phyloP scores from a whole-genome alignment of 2,329 filamentous ascomycete genomes.

The Escovopsis sp. region DNA sequence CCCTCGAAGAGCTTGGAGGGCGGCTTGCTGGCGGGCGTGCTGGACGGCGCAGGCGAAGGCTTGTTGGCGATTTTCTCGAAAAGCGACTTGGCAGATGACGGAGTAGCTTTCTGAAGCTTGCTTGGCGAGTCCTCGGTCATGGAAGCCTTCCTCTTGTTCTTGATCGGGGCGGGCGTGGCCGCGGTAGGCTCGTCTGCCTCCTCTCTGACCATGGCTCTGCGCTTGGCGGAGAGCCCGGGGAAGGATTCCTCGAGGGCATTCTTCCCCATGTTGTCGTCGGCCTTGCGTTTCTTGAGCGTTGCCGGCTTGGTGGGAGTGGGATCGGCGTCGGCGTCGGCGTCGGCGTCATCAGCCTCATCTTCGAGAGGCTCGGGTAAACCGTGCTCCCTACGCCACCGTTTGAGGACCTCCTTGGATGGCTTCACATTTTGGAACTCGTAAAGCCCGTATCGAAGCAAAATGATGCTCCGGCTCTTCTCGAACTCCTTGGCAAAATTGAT shows the following conservation, averaged over 20 bases:
- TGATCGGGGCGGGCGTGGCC: conserved; percentile 20
- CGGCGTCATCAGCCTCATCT: conserved; percentile 16
- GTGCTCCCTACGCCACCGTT: conserved; percentile 43
- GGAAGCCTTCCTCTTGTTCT: conserved; percentile 39
- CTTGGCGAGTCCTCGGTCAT: conserved; percentile 30
- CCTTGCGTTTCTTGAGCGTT: conserved; percentile 40
- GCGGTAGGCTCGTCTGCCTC: conserved; percentile 20
- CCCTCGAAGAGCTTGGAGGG: conserved; percentile 13
- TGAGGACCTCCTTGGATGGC: conserved; percentile 41
- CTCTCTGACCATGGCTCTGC: conserved; percentile 28
- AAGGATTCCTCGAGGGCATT: conserved; percentile 21
- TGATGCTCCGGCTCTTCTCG: conserved; percentile 47
- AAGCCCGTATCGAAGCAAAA: conserved; percentile 45
- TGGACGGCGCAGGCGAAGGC: conserved; percentile 19
- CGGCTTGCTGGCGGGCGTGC: conserved; percentile 18
- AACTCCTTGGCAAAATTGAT: conserved; percentile 50
- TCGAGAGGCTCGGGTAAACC: conserved; percentile 37
- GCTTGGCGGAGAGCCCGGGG: conserved; percentile 31
- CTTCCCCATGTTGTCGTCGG: conserved; percentile 33
- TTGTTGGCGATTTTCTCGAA: conserved; percentile 45
- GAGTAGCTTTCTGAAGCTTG: conserved; percentile 36
- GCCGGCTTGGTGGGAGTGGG: conserved; percentile 14
- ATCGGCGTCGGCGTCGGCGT: neutral
- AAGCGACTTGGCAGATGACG: conserved; percentile 39
- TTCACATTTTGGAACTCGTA: conserved; percentile 50